Evolutionary conservation across 306 rosid genomes (phyloP).

Genomic region (Dryas drummondii): DNA sequence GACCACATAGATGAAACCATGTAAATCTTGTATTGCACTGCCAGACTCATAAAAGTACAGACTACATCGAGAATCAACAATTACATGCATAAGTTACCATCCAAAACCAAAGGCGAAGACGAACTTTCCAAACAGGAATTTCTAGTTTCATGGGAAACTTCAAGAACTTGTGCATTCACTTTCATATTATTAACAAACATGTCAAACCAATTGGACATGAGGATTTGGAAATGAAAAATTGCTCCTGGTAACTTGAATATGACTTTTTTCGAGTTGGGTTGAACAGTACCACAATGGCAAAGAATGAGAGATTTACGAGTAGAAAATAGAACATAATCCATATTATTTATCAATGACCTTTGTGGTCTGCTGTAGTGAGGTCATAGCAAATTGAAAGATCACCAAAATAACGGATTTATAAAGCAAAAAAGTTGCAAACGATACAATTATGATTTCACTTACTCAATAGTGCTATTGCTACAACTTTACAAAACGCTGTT

Average conservation of each 20-base stretch:
- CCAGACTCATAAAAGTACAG: too few relatives aligned
- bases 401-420: background rate
- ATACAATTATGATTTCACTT: slow-evolving; percentile 6
- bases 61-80: too few relatives aligned
- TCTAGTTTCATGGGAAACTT: too few relatives aligned
- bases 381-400: background rate
- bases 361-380: background rate
- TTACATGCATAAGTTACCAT: too few relatives aligned
- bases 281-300: background rate
- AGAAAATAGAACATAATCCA: too few relatives aligned
- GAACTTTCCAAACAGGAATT: too few relatives aligned
- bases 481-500: slow-evolving; percentile 28
- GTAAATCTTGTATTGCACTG: too few relatives aligned
- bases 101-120: too few relatives aligned
- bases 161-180: background rate
- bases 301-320: background rate
- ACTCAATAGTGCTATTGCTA: slow-evolving; percentile 27
- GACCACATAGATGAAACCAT: too few relatives aligned
- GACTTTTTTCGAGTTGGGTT: background rate
- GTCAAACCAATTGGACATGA: background rate
- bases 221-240: background rate
- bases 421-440: slow-evolving; percentile 3
- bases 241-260: background rate
- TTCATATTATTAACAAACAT: background rate
- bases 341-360: background rate